These are phyloP conservation scores for Pseudomassariella vexata DNA, from an alignment of 2,329 filamentous ascomycete species.

Conservation along the genomic window DNA sequence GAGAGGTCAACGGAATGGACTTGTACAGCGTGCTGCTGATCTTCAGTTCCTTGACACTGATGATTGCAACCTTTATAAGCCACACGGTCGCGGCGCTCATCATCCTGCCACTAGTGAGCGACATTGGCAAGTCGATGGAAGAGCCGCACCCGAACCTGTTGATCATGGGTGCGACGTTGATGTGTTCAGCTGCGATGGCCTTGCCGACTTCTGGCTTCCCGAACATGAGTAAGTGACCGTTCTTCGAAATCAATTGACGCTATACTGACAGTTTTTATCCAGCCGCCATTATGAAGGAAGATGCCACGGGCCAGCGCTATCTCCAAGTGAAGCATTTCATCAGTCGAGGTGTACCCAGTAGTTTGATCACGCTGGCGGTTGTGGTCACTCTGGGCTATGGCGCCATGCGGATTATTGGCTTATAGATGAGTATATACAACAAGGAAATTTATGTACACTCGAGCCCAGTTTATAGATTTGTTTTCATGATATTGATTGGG, in stretches of 20 bases:
- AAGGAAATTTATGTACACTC: too few species aligned
- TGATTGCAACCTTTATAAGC: conserved; percentile 95
- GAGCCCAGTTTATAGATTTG: too few species aligned
- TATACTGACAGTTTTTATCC: conserved; percentile 35
- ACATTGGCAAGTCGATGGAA: conserved; percentile 80
- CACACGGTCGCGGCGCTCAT: conserved; percentile 96
- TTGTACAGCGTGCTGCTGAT: conserved; percentile 83
- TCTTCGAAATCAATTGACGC: neutral
- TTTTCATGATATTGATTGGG: too few species aligned
- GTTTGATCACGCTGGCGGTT: conserved; percentile 72
- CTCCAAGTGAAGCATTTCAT: conserved; percentile 91
- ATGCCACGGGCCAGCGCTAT: conserved; percentile 87
- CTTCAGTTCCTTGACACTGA: conserved; percentile 76
- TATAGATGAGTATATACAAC: too few species aligned
- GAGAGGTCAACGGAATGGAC: conserved; percentile 67
- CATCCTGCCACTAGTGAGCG: conserved; percentile 81
- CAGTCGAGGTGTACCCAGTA: conserved; percentile 84
- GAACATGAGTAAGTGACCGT: conserved; percentile 84
- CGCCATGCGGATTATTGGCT: conserved; percentile 63
- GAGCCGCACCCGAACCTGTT: conserved; percentile 89
- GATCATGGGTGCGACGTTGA: conserved; percentile 91
- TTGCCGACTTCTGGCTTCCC: conserved; percentile 94
- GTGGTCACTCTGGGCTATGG: conserved; percentile 88
- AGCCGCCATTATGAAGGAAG: conserved; percentile 97
- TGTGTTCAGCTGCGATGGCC: conserved; percentile 98